Percentiles rank a stretch among this genome's conserved stretches.
Evolutionary conservation across 208 protist genomes (phyloP).

Genomic region (Trypanosoma congolense): DNA sequence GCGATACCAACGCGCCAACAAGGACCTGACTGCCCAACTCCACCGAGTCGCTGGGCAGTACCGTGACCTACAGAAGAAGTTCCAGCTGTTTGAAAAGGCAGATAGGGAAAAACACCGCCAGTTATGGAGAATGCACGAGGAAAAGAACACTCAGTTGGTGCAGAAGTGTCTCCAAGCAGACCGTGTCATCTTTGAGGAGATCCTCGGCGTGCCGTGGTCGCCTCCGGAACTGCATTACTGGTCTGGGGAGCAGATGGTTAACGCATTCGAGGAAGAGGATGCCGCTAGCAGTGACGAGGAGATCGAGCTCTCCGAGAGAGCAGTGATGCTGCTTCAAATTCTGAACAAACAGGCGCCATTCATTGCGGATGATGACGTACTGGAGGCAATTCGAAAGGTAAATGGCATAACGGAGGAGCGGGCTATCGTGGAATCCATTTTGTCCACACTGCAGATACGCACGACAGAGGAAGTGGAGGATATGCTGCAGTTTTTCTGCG

Average conservation of each 20-base stretch:
- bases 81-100: constrained; percentile 89
- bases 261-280: constrained; percentile 46
- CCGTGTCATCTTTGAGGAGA: constrained; percentile 94
- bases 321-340: constrained; percentile 81
- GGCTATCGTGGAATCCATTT: constrained; percentile 86
- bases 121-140: constrained; percentile 94
- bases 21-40: constrained; percentile 92
- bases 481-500: constrained; percentile 86
- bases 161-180: constrained; percentile 90
- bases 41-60: constrained; percentile 92
- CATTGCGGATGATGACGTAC: constrained; percentile 80
- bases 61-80: constrained; percentile 95
- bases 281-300: constrained; percentile 35
- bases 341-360: constrained; percentile 84
- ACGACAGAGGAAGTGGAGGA: constrained; percentile 82
- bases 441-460: constrained; percentile 89
- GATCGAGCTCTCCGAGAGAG: constrained; percentile 69
- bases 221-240: constrained; percentile 81
- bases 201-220: constrained; percentile 86
- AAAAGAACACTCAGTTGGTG: constrained; percentile 84
- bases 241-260: constrained; percentile 45
- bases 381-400: constrained; percentile 53
- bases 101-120: constrained; percentile 92
- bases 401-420: constrained; percentile 78
- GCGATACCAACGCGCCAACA: constrained; percentile 88